Evolutionary conservation across 306 rosid genomes (phyloP).

Genomic region (Malus sylvestris): DNA sequence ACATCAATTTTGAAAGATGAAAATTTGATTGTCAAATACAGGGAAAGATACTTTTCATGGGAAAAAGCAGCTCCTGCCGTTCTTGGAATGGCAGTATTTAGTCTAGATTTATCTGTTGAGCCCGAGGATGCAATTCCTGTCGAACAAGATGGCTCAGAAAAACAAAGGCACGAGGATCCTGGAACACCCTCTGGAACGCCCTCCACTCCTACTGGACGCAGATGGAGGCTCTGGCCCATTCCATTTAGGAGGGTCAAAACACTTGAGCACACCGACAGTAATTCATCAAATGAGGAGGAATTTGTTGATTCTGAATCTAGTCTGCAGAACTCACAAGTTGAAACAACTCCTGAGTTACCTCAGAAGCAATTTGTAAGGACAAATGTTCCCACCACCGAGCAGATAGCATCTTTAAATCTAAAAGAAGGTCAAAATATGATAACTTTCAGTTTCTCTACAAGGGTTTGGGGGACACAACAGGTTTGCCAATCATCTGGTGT

Average conservation of each 20-base stretch:
- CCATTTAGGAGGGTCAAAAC: constrained; percentile 89
- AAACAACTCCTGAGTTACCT: constrained; percentile 46
- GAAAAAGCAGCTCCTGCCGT: constrained; percentile 81
- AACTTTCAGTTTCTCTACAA: constrained; percentile 83
- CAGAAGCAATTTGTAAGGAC: constrained; percentile 72
- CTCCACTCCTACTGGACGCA: constrained; percentile 53
- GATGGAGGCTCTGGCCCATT: constrained; percentile 94
- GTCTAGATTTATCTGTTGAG: constrained; percentile 57
- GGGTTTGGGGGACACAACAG: constrained; percentile 89
- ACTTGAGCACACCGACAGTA: constrained; percentile 60
- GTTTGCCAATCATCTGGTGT: constrained; percentile 39
- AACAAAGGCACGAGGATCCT: constrained; percentile 36
- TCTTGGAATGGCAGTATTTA: constrained; percentile 71
- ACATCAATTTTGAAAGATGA: constrained; percentile 55
- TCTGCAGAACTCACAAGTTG: constrained; percentile 30
- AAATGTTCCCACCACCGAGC: constrained; percentile 88
- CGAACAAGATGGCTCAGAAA: constrained; percentile 51
- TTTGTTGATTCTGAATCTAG: constrained; percentile 85
- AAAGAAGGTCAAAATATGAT: constrained; percentile 90
- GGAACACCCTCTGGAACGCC: constrained; percentile 18
- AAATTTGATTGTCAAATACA: constrained; percentile 54
- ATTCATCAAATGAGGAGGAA: constrained; percentile 60
- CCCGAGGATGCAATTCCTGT: constrained; percentile 64
- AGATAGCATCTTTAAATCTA: constrained; percentile 92
- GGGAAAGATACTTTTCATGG: constrained; percentile 72